Conservation (phyloP, 2,329 filamentous ascomycete species). For the Colletotrichum salicis region DNA sequence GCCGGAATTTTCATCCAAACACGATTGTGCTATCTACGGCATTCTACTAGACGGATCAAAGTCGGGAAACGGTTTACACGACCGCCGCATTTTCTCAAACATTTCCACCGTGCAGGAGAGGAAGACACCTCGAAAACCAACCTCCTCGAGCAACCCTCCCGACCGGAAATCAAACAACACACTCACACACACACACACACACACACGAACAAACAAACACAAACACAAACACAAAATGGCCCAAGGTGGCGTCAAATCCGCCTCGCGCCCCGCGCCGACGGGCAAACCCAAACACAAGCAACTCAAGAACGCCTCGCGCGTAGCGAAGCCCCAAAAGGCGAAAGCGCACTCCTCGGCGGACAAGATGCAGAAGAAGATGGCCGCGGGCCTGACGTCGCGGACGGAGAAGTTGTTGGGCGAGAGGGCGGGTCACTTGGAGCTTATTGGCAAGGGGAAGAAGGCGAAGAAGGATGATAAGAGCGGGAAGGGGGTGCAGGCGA, state of each 20-base stretch:
- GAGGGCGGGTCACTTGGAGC: constrained; percentile 68
- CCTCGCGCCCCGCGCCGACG: constrained; percentile 53
- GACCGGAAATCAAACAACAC: not conserved
- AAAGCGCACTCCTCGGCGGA: constrained; percentile 57
- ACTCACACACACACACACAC: not conserved
- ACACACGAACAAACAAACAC: not conserved
- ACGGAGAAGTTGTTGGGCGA: constrained; percentile 70
- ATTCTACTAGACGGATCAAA: too few species aligned
- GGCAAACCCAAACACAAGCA: constrained; percentile 46
- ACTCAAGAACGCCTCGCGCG: constrained; percentile 54
- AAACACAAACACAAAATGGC: constrained; percentile 53
- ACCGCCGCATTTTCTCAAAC: too few species aligned
- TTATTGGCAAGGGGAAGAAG: constrained; percentile 68
- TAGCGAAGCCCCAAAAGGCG: constrained; percentile 60
- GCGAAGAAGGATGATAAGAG: constrained; percentile 49
- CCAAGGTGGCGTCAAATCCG: constrained; percentile 64
- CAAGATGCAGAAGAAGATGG: constrained; percentile 65
- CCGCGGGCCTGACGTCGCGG: constrained; percentile 62
- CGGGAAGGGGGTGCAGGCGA: constrained; percentile 31
- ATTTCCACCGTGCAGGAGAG: too few species aligned
- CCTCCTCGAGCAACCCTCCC: not conserved
- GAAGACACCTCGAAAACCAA: not conserved
- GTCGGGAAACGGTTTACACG: too few species aligned
- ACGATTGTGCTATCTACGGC: too few species aligned
- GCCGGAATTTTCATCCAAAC: not conserved